A percentile compares a stretch with the other conserved stretches of the same genome.
phyloP scores from a whole-genome alignment of 225 moss, liverwort and hornwort species.

The Rhytidiadelphus loreus region DNA sequence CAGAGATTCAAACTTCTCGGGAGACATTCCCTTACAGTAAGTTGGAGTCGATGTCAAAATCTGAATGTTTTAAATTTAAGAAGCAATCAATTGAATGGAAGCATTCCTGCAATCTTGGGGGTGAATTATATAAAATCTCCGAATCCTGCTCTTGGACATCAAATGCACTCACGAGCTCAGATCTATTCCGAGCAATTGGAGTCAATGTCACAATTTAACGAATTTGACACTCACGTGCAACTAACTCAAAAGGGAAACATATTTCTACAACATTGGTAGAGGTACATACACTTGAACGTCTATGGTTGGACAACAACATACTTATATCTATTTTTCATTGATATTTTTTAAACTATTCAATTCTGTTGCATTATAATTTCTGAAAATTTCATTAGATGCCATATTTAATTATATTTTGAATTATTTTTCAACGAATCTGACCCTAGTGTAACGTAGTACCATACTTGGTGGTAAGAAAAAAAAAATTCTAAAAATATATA shows the following conservation, averaged over 20 bases:
- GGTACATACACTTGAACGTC: neutral
- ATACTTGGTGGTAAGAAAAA: neutral
- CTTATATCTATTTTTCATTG: neutral
- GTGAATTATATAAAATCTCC: neutral
- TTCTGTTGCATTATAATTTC: no score
- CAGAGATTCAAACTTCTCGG: neutral
- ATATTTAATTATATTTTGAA: no score
- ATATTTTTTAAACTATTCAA: no score
- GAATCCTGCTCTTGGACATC: neutral
- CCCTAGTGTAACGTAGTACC: no score
- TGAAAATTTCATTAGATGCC: no score
- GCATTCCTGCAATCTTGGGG: neutral
- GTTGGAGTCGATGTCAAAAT: neutral
- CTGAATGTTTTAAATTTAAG: neutral
- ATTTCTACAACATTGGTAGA: neutral
- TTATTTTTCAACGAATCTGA: no score
- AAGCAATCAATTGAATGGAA: neutral
- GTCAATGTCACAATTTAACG: neutral
- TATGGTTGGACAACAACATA: neutral
- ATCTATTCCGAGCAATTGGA: neutral
- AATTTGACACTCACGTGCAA: neutral
- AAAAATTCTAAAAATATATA: neutral
- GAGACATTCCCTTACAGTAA: neutral
- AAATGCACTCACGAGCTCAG: neutral
- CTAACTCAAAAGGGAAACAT: neutral